phyloP scores from a whole-genome alignment of 345 rosid species.

The Gossypioides kirkii region DNA sequence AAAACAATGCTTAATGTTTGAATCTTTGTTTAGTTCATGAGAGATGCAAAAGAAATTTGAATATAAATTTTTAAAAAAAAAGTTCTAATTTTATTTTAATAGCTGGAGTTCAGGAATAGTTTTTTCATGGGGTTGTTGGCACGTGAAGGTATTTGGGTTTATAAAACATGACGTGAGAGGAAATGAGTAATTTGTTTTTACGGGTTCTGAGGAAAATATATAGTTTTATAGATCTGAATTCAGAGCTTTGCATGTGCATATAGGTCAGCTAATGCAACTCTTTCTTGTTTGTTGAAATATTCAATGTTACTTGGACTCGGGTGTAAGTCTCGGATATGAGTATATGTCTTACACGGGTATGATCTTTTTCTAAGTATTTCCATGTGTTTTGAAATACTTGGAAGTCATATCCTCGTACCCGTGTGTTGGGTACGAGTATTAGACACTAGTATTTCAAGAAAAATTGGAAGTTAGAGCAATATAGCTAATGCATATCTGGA shows the following conservation, averaged over 20 bases:
- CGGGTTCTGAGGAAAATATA: background rate
- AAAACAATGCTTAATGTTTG: background rate
- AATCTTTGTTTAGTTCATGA: background rate
- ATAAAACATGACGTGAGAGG: background rate
- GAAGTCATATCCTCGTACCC: background rate
- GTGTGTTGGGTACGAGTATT: background rate
- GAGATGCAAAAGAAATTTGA: background rate
- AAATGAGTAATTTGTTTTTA: background rate
- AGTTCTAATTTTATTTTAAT: background rate
- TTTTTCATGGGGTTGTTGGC: background rate
- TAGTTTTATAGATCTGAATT: background rate
- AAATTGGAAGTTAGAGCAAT: background rate
- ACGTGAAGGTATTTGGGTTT: background rate
- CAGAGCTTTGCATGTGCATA: constrained; percentile 9
- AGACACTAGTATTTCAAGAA: background rate
- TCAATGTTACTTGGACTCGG: background rate
- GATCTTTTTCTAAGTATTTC: background rate
- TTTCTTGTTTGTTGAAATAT: no score
- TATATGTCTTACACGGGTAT: background rate
- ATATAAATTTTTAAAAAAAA: background rate
- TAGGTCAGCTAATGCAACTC: no score
- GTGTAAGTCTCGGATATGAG: background rate
- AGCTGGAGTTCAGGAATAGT: background rate
- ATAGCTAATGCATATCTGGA: background rate
- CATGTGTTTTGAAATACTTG: background rate